Conservation (phyloP, 2,329 filamentous ascomycete species). For the Fusarium fracticaudum region DNA sequence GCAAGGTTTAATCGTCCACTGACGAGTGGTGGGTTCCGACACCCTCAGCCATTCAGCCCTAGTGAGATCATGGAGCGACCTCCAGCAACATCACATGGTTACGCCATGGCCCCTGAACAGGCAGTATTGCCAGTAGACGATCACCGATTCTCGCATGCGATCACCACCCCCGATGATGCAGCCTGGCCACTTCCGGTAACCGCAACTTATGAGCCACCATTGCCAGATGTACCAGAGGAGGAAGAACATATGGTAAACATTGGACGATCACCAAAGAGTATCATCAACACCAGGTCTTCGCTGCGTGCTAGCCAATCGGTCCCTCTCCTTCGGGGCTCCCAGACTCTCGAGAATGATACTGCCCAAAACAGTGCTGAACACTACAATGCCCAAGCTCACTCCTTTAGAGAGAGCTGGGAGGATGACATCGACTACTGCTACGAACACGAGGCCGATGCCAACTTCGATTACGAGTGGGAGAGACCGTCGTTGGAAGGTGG, state of each 20-base stretch:
- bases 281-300: conserved; percentile 60
- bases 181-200: conserved; percentile 53
- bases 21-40: conserved; percentile 57
- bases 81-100: conserved; percentile 23
- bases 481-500: conserved; percentile 61
- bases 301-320: conserved; percentile 66
- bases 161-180: conserved; percentile 54
- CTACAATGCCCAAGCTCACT: conserved; percentile 38
- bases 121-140: conserved; percentile 20
- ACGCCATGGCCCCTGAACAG: conserved; percentile 10
- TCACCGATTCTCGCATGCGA: conserved; percentile 49
- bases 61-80: conserved; percentile 35
- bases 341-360: conserved; percentile 53
- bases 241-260: conserved; percentile 59
- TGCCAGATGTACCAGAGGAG: conserved; percentile 71
- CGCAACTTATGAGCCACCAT: conserved; percentile 51
- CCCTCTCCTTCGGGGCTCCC: conserved; percentile 61
- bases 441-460: conserved; percentile 72
- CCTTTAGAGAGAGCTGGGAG: conserved; percentile 67
- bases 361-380: conserved; percentile 43
- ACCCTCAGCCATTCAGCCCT: conserved; percentile 54
- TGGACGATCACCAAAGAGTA: conserved; percentile 55
- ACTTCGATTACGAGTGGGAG: conserved; percentile 74
- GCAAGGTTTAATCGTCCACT: conserved; percentile 54
- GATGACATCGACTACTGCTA: conserved; percentile 78